These are phyloP conservation scores for Neurospora hispaniola DNA, from an alignment of 495 filamentous ascomycete species.

Conservation along the genomic window DNA sequence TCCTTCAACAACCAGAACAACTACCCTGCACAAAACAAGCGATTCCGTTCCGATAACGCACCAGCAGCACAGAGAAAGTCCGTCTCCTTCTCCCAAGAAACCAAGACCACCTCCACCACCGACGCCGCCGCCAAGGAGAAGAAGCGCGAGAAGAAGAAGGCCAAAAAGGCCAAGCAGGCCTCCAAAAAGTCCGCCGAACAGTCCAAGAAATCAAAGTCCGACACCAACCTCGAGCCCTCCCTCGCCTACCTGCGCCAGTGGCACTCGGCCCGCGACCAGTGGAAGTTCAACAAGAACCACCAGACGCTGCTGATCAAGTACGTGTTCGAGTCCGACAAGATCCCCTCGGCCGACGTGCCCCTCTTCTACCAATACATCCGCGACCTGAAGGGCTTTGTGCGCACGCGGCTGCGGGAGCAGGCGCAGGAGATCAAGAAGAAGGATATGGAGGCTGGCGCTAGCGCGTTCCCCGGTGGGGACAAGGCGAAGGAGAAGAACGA, in stretches of 20 bases:
- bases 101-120: slow-evolving; percentile 34
- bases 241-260: slow-evolving; percentile 65
- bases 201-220: slow-evolving; percentile 11
- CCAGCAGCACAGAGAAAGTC: slow-evolving; percentile 41
- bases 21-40: slow-evolving; percentile 22
- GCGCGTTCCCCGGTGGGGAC: slow-evolving; percentile 26
- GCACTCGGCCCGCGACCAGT: slow-evolving; percentile 50
- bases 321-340: slow-evolving; percentile 52
- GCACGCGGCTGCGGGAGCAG: slow-evolving; percentile 51
- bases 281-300: slow-evolving; percentile 92
- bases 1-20: slow-evolving; percentile 9
- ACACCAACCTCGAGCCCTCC: slow-evolving; percentile 45
- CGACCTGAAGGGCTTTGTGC: slow-evolving; percentile 56
- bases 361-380: slow-evolving; percentile 59
- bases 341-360: slow-evolving; percentile 54
- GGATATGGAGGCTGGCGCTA: slow-evolving; percentile 35
- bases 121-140: slow-evolving; percentile 16
- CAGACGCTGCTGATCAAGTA: slow-evolving; percentile 77
- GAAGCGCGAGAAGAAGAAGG: slow-evolving; percentile 28
- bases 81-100: slow-evolving; percentile 68
- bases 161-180: slow-evolving; percentile 21
- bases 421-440: slow-evolving; percentile 45
- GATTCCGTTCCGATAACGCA: slow-evolving; percentile 8
- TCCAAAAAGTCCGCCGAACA: not conserved
- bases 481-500: slow-evolving; percentile 35